Conservation (phyloP, 2,329 filamentous ascomycete species). For the Chaetomiaceae sp. region DNA sequence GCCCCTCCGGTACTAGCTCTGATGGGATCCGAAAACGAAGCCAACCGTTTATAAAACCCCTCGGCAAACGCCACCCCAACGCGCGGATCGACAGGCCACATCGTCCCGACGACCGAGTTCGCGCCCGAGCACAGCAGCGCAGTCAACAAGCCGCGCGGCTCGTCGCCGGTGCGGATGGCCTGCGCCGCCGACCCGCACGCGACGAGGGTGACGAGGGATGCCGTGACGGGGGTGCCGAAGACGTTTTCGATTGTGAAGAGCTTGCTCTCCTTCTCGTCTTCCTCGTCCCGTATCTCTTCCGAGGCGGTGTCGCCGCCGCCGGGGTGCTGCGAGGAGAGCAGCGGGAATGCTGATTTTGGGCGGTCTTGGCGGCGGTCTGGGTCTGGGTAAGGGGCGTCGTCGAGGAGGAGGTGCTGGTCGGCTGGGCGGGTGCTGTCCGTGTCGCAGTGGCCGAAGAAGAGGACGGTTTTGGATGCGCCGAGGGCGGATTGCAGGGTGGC, state of each 20-base stretch:
- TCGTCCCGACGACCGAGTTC: not conserved
- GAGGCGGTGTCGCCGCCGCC: too few species aligned
- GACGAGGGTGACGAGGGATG: not conserved
- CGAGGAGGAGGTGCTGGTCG: not conserved
- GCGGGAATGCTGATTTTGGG: too few species aligned
- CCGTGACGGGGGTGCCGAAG: not conserved
- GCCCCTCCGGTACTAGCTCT: too few species aligned
- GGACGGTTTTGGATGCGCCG: not conserved
- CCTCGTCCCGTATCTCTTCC: too few species aligned
- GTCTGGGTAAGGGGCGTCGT: not conserved
- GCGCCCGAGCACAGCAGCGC: not conserved
- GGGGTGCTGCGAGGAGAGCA: too few species aligned
- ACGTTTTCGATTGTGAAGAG: not conserved
- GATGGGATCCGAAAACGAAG: too few species aligned
- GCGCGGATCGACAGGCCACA: not conserved
- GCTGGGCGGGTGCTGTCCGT: not conserved
- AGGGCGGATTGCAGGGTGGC: not conserved
- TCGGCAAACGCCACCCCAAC: not conserved
- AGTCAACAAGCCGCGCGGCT: not conserved
- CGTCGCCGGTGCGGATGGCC: not conserved
- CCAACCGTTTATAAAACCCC: not conserved
- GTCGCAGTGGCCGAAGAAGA: not conserved
- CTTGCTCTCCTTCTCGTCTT: not conserved
- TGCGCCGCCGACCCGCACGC: not conserved
- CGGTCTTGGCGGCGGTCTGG: too few species aligned